A percentile compares a stretch with the other conserved stretches of the same genome.
These are phyloP conservation scores for Alternaria incomplexa DNA, from an alignment of 2,329 filamentous ascomycete genomes.

Conservation along the genomic window DNA sequence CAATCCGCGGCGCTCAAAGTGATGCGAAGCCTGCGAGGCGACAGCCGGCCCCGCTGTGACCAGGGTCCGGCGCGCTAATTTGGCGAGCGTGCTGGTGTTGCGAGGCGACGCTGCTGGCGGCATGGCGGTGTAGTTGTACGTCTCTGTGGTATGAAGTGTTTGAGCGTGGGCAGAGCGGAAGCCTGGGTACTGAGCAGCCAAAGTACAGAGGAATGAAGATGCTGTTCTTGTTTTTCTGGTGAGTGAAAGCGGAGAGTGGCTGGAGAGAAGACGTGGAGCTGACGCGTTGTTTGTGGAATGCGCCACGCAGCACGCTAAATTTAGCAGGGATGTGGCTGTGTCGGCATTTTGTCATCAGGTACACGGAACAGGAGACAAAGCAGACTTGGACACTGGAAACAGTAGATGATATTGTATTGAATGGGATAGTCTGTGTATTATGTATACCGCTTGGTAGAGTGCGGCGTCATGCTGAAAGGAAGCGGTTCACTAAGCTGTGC, in stretches of 20 bases:
- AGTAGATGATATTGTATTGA: background rate
- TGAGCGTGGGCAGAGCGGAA: background rate
- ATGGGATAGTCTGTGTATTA: background rate
- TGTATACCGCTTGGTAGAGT: background rate
- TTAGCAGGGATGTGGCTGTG: conserved; percentile 23
- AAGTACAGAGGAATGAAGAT: background rate
- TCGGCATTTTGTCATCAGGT: conserved; percentile 4
- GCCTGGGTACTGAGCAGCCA: background rate
- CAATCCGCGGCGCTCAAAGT: conserved; percentile 60
- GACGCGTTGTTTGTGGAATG: conserved; percentile 27
- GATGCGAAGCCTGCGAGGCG: conserved; percentile 24
- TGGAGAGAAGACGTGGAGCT: conserved; percentile 16
- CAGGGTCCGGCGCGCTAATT: conserved; percentile 36
- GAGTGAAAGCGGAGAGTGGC: conserved; percentile 1
- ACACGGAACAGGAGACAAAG: background rate
- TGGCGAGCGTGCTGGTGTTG: conserved; percentile 17
- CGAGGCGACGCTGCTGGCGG: conserved; percentile 25
- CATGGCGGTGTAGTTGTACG: conserved; percentile 19
- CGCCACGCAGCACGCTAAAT: conserved; percentile 35
- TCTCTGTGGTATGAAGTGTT: background rate
- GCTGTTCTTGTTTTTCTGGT: background rate
- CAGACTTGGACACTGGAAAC: background rate
- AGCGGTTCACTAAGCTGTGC: background rate
- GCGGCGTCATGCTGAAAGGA: background rate
- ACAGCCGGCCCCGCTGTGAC: conserved; percentile 35